These are phyloP conservation scores for Thielaviopsis ethacetica DNA, from an alignment of 2,329 filamentous ascomycete genomes.

Conservation along the genomic window DNA sequence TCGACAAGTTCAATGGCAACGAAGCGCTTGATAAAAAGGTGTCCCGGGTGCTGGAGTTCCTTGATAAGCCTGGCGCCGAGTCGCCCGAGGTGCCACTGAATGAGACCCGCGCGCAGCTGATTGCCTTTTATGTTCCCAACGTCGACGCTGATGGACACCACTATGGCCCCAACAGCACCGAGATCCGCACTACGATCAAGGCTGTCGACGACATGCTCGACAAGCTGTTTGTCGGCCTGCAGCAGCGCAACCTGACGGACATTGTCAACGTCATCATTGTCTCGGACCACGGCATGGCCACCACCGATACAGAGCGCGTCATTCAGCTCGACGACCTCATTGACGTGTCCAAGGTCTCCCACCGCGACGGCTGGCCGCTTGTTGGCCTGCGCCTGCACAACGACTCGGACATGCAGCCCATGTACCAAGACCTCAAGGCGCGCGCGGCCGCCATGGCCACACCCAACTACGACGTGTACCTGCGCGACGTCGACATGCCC, in stretches of 20 bases:
- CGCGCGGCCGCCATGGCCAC: constrained; percentile 30
- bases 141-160: constrained; percentile 77
- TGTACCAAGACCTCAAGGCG: constrained; percentile 39
- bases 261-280: constrained; percentile 95
- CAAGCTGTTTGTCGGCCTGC: constrained; percentile 56
- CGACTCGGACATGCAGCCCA: constrained; percentile 39
- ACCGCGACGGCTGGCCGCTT: constrained; percentile 87
- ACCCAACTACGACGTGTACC: constrained; percentile 70
- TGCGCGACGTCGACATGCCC: constrained; percentile 77
- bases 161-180: constrained; percentile 88
- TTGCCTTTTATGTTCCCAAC: constrained; percentile 87
- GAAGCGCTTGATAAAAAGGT: constrained; percentile 65
- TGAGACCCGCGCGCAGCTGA: constrained; percentile 65
- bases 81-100: constrained; percentile 26
- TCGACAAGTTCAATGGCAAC: constrained; percentile 72
- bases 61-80: constrained; percentile 67
- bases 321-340: constrained; percentile 84
- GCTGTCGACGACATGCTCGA: constrained; percentile 74
- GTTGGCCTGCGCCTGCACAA: constrained; percentile 74
- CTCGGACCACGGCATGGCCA: constrained; percentile 96
- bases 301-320: constrained; percentile 62
- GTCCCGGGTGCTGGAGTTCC: constrained; percentile 58
- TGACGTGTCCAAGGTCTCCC: constrained; percentile 59
- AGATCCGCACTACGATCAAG: constrained; percentile 63
- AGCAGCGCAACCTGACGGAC: constrained; percentile 65